Percentiles rank a stretch among this genome's conserved stretches.
phyloP scores from a whole-genome alignment of 768 basidiomycete genomes.

The Boletus fagicola region DNA sequence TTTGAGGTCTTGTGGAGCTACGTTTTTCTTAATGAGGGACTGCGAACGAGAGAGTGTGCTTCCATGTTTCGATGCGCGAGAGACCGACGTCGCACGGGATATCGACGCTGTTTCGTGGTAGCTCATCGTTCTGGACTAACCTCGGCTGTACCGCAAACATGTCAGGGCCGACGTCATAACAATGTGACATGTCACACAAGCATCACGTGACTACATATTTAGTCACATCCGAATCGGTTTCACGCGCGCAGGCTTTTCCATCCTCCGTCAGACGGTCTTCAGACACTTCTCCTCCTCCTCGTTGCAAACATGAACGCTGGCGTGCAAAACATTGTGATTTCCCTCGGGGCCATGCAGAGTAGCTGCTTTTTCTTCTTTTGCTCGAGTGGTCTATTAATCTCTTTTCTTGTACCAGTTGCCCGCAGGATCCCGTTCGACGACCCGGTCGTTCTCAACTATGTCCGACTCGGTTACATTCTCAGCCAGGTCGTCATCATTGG shows the following conservation, averaged over 20 bases:
- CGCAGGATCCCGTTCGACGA: conserved; percentile 90
- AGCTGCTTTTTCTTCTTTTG: conserved; percentile 8
- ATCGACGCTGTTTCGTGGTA: conserved; percentile 49
- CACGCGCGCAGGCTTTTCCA: background rate
- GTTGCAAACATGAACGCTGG: conserved; percentile 63
- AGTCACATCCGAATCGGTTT: background rate
- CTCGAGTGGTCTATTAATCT: background rate
- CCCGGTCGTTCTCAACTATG: conserved; percentile 75
- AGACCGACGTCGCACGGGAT: conserved; percentile 72
- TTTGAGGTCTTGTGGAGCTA: conserved; percentile 82
- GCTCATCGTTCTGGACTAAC: conserved; percentile 21
- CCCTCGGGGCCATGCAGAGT: conserved; percentile 93
- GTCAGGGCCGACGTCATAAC: conserved; percentile 23
- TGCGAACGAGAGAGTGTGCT: conserved; percentile 78
- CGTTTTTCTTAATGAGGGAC: conserved; percentile 92
- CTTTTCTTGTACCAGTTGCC: conserved; percentile 57
- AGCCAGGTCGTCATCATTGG: conserved; percentile 70
- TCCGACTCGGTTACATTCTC: conserved; percentile 78
- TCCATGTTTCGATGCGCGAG: conserved; percentile 58
- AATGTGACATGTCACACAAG: conserved; percentile 16
- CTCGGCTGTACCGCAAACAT: background rate
- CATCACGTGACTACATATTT: conserved; percentile 11
- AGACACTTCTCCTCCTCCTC: conserved; percentile 11
- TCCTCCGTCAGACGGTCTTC: conserved; percentile 15
- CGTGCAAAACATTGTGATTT: conserved; percentile 81